Evolutionary conservation across 208 protist genomes (phyloP).

Genomic region (Leishmania turanica): DNA sequence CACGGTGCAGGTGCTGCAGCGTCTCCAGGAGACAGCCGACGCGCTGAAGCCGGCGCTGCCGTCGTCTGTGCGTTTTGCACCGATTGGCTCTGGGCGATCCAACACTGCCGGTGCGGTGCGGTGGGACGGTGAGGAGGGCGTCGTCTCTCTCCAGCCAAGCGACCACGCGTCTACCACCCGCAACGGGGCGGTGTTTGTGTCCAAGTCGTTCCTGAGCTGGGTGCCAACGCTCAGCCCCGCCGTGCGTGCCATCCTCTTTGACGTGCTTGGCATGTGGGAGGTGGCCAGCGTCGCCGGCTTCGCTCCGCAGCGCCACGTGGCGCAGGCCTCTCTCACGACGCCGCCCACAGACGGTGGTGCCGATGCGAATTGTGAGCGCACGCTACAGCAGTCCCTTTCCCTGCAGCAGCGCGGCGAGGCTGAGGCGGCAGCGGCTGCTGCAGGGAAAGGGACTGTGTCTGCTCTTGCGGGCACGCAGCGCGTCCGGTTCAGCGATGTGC

Average conservation of each 20-base stretch:
- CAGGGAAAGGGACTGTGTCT: neutral
- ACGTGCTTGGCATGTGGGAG: conserved; percentile 64
- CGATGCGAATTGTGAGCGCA: neutral
- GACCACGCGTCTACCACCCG: neutral
- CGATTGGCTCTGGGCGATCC: neutral
- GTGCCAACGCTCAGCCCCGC: conserved; percentile 64
- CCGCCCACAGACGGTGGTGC: neutral
- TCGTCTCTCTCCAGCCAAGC: neutral
- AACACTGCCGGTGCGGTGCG: neutral
- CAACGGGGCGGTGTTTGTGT: conserved; percentile 27
- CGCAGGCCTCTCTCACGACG: neutral
- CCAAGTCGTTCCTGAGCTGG: conserved; percentile 46
- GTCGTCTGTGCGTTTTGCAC: neutral
- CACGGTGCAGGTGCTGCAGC: conserved; percentile 60
- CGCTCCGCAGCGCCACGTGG: neutral
- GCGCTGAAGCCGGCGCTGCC: neutral
- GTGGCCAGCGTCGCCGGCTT: conserved; percentile 59
- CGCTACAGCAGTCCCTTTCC: neutral
- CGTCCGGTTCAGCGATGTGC: conserved; percentile 73
- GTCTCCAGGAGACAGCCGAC: conserved; percentile 35
- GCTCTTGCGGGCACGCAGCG: conserved; percentile 25
- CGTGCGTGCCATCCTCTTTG: conserved; percentile 73
- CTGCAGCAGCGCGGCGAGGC: neutral
- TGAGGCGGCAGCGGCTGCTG: neutral
- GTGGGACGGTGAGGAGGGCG: neutral